Conservation (phyloP, 2,329 filamentous ascomycete genomes). For the Harringtonia lauricola region DNA sequence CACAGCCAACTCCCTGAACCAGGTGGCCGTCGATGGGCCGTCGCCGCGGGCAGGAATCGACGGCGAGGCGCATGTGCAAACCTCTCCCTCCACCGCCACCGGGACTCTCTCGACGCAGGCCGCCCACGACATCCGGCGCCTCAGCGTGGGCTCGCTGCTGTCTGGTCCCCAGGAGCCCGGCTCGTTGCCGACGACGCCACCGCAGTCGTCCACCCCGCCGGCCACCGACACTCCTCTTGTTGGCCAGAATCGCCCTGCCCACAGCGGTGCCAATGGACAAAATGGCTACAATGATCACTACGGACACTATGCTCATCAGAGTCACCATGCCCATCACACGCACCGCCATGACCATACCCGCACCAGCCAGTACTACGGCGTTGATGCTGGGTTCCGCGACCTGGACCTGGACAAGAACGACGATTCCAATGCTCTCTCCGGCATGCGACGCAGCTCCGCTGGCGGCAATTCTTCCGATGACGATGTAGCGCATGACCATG, state of each 20-base stretch:
- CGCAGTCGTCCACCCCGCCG: not conserved
- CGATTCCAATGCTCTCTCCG: constrained; percentile 53
- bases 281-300: not conserved
- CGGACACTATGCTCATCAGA: not conserved
- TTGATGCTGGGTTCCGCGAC: constrained; percentile 61
- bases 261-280: no score
- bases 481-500: constrained; percentile 25
- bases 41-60: constrained; percentile 3
- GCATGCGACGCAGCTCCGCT: constrained; percentile 14
- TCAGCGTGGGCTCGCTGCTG: constrained; percentile 57
- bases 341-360: constrained; percentile 8
- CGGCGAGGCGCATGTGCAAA: not conserved
- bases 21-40: not conserved
- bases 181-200: constrained; percentile 3
- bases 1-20: not conserved
- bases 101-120: constrained; percentile 4
- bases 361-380: constrained; percentile 47
- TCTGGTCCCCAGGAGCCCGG: constrained; percentile 33
- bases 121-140: constrained; percentile 21
- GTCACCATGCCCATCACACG: not conserved
- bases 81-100: not conserved
- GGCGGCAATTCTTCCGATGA: constrained; percentile 29
- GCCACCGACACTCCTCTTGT: not conserved
- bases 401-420: constrained; percentile 61
- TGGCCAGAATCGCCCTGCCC: not conserved